A percentile compares a stretch with the other conserved stretches of the same genome.
phyloP scores from a whole-genome alignment of 345 rosid genomes.

The Noccaea bulbosa region DNA sequence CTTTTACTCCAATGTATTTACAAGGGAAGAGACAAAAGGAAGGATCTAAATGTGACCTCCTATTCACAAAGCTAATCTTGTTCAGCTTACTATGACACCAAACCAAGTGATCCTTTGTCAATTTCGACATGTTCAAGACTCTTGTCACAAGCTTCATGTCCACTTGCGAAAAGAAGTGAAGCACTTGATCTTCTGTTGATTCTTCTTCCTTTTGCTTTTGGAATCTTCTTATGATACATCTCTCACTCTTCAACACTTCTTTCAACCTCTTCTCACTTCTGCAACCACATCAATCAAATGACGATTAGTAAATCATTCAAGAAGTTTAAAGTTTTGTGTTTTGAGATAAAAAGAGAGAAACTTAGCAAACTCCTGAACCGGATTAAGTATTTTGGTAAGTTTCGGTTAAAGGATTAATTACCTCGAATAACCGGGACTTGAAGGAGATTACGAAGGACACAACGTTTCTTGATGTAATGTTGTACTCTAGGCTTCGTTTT shows the following conservation, averaged over 20 bases:
- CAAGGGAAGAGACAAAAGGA: slow-evolving; percentile 78
- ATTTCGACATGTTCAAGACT: slow-evolving; percentile 76
- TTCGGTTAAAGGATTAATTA: slow-evolving; percentile 31
- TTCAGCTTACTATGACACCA: slow-evolving; percentile 79
- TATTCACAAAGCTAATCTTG: slow-evolving; percentile 63
- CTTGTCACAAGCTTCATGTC: slow-evolving; percentile 89
- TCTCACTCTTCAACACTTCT: slow-evolving; percentile 61
- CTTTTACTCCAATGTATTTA: slow-evolving; percentile 21
- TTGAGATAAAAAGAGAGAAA: neutral
- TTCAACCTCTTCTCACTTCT: slow-evolving; percentile 80
- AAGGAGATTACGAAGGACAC: slow-evolving; percentile 73
- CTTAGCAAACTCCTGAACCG: slow-evolving; percentile 1
- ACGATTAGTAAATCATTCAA: neutral
- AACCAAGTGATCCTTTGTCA: slow-evolving; percentile 69
- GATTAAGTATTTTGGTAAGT: neutral
- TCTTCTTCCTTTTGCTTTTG: slow-evolving; percentile 55
- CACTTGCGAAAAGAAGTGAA: slow-evolving; percentile 85
- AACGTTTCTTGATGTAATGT: slow-evolving; percentile 72
- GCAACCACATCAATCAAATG: slow-evolving; percentile 26
- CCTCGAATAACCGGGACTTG: slow-evolving; percentile 95
- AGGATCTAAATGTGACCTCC: slow-evolving; percentile 75
- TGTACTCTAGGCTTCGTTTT: slow-evolving; percentile 85
- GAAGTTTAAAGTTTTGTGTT: slow-evolving; percentile 4
- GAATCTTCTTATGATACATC: slow-evolving; percentile 61
- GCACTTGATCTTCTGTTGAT: slow-evolving; percentile 56